A percentile compares a stretch with the other conserved stretches of the same genome.
phyloP scores from a whole-genome alignment of 2,329 filamentous ascomycete genomes.

The Clonostachys sp. region DNA sequence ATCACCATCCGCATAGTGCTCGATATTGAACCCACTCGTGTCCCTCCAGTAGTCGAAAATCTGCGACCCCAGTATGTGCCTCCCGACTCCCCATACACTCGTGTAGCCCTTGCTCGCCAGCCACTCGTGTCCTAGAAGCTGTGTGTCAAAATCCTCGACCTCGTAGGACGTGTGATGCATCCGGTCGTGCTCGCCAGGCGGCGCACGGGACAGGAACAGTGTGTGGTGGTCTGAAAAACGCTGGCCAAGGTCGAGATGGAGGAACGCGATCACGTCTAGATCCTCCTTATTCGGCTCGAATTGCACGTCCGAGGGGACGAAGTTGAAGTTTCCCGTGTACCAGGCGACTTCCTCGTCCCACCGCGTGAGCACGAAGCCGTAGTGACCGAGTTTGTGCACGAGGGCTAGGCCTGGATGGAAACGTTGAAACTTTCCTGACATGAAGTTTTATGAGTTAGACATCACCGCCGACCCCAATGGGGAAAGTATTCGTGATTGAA shows the following conservation, averaged over 20 bases:
- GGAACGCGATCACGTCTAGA: conserved; percentile 33
- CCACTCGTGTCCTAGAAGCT: conserved; percentile 56
- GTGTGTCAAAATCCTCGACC: conserved; percentile 57
- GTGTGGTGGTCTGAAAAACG: conserved; percentile 49
- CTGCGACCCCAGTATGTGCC: conserved; percentile 55
- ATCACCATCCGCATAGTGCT: conserved; percentile 61
- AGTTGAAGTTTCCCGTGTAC: conserved; percentile 34
- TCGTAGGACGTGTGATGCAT: conserved; percentile 26
- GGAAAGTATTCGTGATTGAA: not conserved
- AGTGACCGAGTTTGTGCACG: conserved; percentile 33
- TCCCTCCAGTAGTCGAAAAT: conserved; percentile 63
- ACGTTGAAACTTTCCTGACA: conserved; percentile 20
- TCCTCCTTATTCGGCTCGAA: conserved; percentile 4
- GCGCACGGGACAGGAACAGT: conserved; percentile 38
- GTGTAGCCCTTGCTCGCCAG: conserved; percentile 46
- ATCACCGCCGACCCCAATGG: not conserved
- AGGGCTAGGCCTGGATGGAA: conserved; percentile 21
- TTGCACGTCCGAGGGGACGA: conserved; percentile 26
- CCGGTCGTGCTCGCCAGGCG: conserved; percentile 3
- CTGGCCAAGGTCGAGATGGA: conserved; percentile 47
- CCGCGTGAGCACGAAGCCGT: conserved; percentile 21
- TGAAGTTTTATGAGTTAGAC: not conserved
- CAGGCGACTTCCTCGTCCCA: conserved; percentile 24
- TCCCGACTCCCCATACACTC: conserved; percentile 55
- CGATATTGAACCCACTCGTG: conserved; percentile 45